Evolutionary conservation across 2,329 filamentous ascomycete species (phyloP), one percentile per base, ranked within the genome.

Genomic region (Penicillium rolfsii): DNA sequence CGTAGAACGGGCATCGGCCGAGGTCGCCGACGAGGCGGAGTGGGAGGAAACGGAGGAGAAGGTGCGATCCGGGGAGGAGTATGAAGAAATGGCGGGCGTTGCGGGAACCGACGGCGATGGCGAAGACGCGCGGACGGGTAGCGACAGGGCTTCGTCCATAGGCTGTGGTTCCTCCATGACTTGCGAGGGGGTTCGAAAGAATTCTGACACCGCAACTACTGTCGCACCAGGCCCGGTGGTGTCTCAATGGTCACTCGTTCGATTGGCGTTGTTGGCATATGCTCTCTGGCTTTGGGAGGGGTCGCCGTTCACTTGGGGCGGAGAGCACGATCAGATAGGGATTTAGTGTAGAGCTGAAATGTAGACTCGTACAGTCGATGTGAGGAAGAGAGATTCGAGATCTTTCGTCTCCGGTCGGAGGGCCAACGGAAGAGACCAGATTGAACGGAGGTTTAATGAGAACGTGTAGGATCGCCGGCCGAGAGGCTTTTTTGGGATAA

Each of bases 41-140:
- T 76, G 71, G 36, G 79, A 80, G 14, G 79, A 81, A 28, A 79
- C 70, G 59, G 77, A 78, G 36, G 79, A 81, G 64, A 80, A 80
- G 33, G 79, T 80, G 58, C 79, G 77, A 58, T 75, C 77, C 35
- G 77, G 76, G 7, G 77, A 79, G 14, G 76, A 76, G 60, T 76
- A 79, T 11, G 78, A 78, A 24, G 77, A 80, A 52, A 80, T 77
- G 43, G 77, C 77, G 4, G 77, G 77, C 5, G 77, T 79, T 19
- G 77, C 75, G 26, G 76, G 74, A 58, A 79, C 69, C 9, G 75
- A 78, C 4, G 78, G 76, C 11, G 77, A 78, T 19, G 75, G 76
- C 41, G 78, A 79, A 5, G 70, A 71, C 36, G 73, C 70, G n/a
- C 74, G 74, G 61, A 71, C 58, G 28, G 69, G 71, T 57, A 67